Evolutionary conservation across 2,329 filamentous ascomycete genomes (phyloP), one percentile per base, ranked within the genome.

Genomic region (Penicillium sp.): DNA sequence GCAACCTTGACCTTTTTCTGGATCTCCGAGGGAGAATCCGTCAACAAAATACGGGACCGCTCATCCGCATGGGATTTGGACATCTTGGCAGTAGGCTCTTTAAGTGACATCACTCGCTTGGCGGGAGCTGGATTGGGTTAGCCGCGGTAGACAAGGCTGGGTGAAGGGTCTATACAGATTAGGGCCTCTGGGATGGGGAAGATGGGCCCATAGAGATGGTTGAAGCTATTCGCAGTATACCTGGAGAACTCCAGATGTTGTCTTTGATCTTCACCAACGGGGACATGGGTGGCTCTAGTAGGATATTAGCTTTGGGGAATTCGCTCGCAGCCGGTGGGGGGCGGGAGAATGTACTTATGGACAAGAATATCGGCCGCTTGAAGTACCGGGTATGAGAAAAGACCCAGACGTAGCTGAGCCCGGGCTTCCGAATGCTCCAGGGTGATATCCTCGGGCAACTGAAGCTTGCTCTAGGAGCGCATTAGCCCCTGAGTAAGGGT

Each of bases 311-410:
- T 50, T n/a, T 42, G 14, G n/a, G n/a, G n/a, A 4, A 45, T 24
- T 33, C 19, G 9, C 14, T 27, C n/a, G 21, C n/a, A 39, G 16
- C 24, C 3, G 3, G 10, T 39, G 14, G 13, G 39, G 16, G 19
- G 14, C 8, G 39, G 16, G 19, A 52, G 43, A 39, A 19, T 70
- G 53, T 74, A 89, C 85, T 87, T 81, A 71, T 97, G 93, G 8
- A 98, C 84, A 37, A 98, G 82, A 48, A 99, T 90, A 75, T 99
- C 95, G 44, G 95, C 95, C 21, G 95, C 93, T 76, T 97, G 93
- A 1, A 99, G 84, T 37, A 99, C 92, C 1, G 95, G 95, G 71
- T 99, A 99, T 8, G 93, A 96, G 72, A 98, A 96, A 4, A 99
- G 82, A 16, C 95, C 93, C 4, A 97, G 84, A 73, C 95, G 96